These are phyloP conservation scores for Mycena galericulata DNA, from an alignment of 768 basidiomycete species.

Conservation along the genomic window DNA sequence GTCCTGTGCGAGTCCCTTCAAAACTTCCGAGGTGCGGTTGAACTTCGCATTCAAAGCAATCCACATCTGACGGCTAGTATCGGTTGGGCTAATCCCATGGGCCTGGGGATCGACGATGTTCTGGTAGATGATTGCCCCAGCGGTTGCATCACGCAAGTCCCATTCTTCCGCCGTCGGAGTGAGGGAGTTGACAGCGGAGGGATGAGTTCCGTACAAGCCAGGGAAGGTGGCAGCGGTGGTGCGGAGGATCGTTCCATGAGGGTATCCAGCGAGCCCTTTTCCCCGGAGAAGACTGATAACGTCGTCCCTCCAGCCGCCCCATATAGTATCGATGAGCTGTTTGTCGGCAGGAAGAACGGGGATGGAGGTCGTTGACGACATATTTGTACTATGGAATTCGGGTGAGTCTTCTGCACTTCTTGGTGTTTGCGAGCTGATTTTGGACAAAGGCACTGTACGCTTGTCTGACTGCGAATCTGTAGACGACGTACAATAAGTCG, in stretches of 20 bases:
- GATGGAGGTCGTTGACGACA: neutral
- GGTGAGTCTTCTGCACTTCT: too few species aligned
- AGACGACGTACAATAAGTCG: neutral
- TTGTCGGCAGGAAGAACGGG: neutral
- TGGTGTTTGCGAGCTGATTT: too few species aligned
- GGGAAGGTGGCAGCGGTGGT: too few species aligned
- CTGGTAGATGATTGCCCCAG: neutral
- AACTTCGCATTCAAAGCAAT: neutral
- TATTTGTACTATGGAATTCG: too few species aligned
- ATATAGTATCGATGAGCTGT: neutral
- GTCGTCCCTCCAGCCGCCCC: neutral
- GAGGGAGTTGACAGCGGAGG: neutral
- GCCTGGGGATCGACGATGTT: too few species aligned
- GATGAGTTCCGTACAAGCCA: neutral
- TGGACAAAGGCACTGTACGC: too few species aligned
- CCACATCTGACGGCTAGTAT: neutral
- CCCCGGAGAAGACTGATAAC: neutral
- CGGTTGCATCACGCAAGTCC: neutral
- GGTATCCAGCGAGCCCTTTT: neutral
- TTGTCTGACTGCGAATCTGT: neutral
- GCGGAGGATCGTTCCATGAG: neutral
- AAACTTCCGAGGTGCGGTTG: neutral
- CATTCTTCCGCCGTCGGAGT: neutral
- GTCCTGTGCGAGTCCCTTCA: neutral
- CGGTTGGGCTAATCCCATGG: too few species aligned